phyloP scores from a whole-genome alignment of 352 stramenopile genomes.

The Thraustochytrium sp. region DNA sequence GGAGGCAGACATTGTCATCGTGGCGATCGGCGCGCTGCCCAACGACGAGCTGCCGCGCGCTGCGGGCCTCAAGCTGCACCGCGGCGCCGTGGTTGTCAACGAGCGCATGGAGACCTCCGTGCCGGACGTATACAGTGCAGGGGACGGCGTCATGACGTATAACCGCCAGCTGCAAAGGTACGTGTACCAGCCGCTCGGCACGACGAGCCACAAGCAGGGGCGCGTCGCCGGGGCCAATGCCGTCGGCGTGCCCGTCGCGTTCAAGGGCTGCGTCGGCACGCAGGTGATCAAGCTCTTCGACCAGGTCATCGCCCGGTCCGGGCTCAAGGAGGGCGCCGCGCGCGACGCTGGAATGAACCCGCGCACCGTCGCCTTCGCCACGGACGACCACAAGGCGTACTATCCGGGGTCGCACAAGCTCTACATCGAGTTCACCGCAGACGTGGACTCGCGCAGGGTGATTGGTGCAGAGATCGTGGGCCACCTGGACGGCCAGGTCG shows the following conservation, averaged over 20 bases:
- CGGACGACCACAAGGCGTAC: not conserved
- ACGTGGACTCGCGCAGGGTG: not conserved
- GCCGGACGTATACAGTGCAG: not conserved
- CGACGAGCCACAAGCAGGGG: not conserved
- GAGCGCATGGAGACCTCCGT: not conserved
- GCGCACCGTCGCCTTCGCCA: not conserved
- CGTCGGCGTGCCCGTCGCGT: not conserved
- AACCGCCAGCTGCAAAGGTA: not conserved
- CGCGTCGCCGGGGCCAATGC: not conserved
- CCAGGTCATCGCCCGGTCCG: not conserved
- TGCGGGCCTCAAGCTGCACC: not conserved
- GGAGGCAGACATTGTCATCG: not conserved
- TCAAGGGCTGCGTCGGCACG: not conserved
- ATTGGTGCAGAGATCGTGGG: not conserved
- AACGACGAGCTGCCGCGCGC: not conserved
- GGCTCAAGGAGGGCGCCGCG: not conserved
- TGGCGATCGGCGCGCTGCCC: not conserved
- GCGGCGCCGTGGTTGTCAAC: not conserved
- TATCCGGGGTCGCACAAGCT: not conserved
- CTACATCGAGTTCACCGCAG: not conserved
- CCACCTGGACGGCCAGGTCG: not conserved
- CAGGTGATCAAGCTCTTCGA: not conserved
- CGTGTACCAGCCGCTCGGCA: not conserved
- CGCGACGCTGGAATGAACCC: not conserved
- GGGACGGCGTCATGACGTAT: not conserved